These are phyloP conservation scores for Neospermospora avenae DNA, from an alignment of 2,329 filamentous ascomycete species.

Conservation along the genomic window DNA sequence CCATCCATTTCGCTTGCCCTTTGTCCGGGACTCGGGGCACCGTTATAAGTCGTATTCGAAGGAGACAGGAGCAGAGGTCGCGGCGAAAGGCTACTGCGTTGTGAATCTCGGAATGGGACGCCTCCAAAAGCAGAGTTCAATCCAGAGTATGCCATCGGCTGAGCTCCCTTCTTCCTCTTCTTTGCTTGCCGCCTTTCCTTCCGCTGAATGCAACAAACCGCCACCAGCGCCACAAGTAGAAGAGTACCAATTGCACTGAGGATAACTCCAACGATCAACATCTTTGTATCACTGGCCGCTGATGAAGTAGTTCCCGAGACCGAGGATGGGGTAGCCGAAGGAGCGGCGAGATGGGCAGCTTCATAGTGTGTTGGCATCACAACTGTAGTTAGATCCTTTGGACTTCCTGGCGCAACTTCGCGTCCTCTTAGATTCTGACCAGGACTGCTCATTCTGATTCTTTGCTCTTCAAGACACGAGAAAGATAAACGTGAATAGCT, in stretches of 20 bases:
- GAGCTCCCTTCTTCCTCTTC: constrained; percentile 7
- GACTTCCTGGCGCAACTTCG: constrained; percentile 5
- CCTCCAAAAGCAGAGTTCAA: constrained; percentile 24
- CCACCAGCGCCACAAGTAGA: constrained; percentile 20
- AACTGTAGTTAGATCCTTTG: constrained; percentile 5
- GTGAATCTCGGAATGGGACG: constrained; percentile 17
- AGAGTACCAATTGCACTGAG: constrained; percentile 21
- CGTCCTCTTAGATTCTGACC: constrained; percentile 9
- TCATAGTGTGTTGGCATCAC: constrained; percentile 4
- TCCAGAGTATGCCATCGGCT: constrained; percentile 21
- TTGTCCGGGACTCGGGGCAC: constrained; percentile 14
- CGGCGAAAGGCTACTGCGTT: constrained; percentile 8
- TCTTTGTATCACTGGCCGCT: constrained; percentile 7
- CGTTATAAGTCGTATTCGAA: constrained; percentile 9
- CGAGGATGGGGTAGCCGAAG: constrained; percentile 6
- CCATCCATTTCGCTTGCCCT: constrained; percentile 7
- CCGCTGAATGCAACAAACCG: constrained; percentile 16
- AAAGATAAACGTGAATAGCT: neutral
- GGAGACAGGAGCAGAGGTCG: constrained; percentile 4
- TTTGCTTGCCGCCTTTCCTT: constrained; percentile 15
- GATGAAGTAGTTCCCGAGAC: constrained; percentile 11
- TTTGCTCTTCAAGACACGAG: neutral
- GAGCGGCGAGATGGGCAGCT: constrained; percentile 13
- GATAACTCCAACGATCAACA: constrained; percentile 20
- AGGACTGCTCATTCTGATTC: constrained; percentile 14